Evolutionary conservation across 2,329 filamentous ascomycete species (phyloP), one percentile per base, ranked within the genome.

Genomic region (Alternaria arbusti): DNA sequence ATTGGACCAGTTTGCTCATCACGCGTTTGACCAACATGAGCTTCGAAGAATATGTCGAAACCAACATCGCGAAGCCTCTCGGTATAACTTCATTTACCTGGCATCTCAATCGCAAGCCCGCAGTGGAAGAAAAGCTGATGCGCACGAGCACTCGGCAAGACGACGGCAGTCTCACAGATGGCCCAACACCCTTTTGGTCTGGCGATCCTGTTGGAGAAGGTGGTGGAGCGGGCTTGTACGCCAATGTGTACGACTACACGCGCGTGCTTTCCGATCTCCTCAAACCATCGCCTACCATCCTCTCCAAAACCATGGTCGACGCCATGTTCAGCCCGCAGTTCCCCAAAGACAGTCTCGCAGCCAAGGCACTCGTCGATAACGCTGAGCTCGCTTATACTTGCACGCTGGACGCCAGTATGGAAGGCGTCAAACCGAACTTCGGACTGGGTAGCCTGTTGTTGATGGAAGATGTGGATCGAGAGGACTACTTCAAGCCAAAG

Each of bases 1-100:
- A 87, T 74, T 86, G 84, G 84, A 82, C 83, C 3, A 83, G 83
- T 9, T 65, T 82, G 7, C 75, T 82, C 1, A 73, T 86, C 9
- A 81, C 84, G 61, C 70, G 70, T 6, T 56, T 83, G 5, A 82
- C 80, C 0, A 79, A 80, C 11, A 66, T 74, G 9, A 64, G 63
- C 3, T 75, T 85, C 13, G 81, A 82, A 60, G 79, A 81, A 23
- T 82, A 81, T 69, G 76, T 84, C 56, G 74, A 81, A 46, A 68
- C 80, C 36, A 70, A 83, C 63, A 83, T 85, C 58, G 76, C 81
- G 62, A 70, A 80, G 61, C 82, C 82, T 1, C 76, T 85, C 11
- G 78, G 75, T 3, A 74, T 84, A 58, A 63, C 40, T 2, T 66
- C 66, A 4, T 74, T 71, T 4, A 74, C 70, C 6, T 76, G 66